phyloP scores from a whole-genome alignment of 2,329 filamentous ascomycete genomes.

The Cylindrodendrum hubeiense region DNA sequence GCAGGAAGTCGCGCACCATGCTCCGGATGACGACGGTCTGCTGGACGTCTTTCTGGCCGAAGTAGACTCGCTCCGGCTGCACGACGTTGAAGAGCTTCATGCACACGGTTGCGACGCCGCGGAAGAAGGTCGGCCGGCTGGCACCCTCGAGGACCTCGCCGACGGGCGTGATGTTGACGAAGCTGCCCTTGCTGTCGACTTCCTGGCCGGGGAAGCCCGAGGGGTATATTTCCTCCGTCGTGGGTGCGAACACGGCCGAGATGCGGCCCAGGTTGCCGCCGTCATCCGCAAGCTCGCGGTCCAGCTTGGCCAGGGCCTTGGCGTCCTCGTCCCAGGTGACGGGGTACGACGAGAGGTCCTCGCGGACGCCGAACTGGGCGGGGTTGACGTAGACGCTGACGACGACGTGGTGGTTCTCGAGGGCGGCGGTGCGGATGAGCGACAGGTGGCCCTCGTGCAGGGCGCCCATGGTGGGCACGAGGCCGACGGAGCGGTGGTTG shows the following conservation, averaged over 20 bases:
- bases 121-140: slow-evolving; percentile 92
- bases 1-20: slow-evolving; percentile 88
- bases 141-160: slow-evolving; percentile 85
- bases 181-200: slow-evolving; percentile 83
- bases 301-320: slow-evolving; percentile 73
- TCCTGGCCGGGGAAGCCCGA: slow-evolving; percentile 79
- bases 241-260: slow-evolving; percentile 87
- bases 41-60: slow-evolving; percentile 98
- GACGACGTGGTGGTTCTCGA: slow-evolving; percentile 87
- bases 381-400: slow-evolving; percentile 97
- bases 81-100: slow-evolving; percentile 76
- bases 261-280: slow-evolving; percentile 75
- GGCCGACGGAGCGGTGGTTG: slow-evolving; percentile 79
- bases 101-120: slow-evolving; percentile 95
- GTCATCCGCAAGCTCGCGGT: slow-evolving; percentile 77
- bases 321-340: slow-evolving; percentile 88
- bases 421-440: slow-evolving; percentile 85
- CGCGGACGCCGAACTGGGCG: slow-evolving; percentile 90
- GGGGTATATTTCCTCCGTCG: slow-evolving; percentile 88
- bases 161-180: slow-evolving; percentile 91
- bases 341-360: slow-evolving; percentile 91
- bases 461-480: slow-evolving; percentile 98
- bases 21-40: slow-evolving; percentile 91
- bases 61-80: slow-evolving; percentile 80
- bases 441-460: slow-evolving; percentile 93